Evolutionary conservation across 345 rosid species (phyloP), one percentile per base, ranked within the genome.

Genomic region (Abelmoschus esculentus): DNA sequence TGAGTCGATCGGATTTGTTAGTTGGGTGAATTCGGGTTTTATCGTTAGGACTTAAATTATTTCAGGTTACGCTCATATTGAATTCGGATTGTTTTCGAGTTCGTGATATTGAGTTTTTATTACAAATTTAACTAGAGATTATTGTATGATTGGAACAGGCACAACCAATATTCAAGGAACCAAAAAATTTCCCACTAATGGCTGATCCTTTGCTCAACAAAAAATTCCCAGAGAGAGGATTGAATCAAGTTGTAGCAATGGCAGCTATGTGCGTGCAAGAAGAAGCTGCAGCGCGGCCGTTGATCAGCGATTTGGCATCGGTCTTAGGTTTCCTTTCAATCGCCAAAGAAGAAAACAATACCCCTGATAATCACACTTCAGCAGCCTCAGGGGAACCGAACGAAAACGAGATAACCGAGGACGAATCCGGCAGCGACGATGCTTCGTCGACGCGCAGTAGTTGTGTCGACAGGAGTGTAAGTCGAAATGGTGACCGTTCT

Each of bases 201-300:
- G 96, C 89, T 11, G 98, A 92, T 82, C 92, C 96, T 67, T 73
- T 74, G 0, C 80, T 92, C 13, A 72, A 15, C 29, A 85, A 46
- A 18, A 57, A 59, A 59, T 85, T 88, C 42, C 89, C 93, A 0
- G 98, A 83, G 71, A 88, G 83, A 61, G 89, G 85, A 49, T 79
- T 92, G 73, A 90, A 89, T 71, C 93, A 92, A 83, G 98, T 86
- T 0, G 89, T 92, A 42, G 98, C 96, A 9, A 85, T 92, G 56
- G 83, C 96, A 73, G 90, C 96, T 26, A 92, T 92, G 98, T 92
- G 98, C 52, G 69, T 89, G 67, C 98, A 89, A 78, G 96, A 89
- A 26, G 93, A 88, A 81, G 56, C 92, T 40, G 79, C 78, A 0
- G 89, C 90, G 4, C 90, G 98, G 60, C 98, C 98, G n/a, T 75